These are phyloP conservation scores for Lagenidium giganteum DNA, from an alignment of 352 stramenopile genomes.

Conservation along the genomic window DNA sequence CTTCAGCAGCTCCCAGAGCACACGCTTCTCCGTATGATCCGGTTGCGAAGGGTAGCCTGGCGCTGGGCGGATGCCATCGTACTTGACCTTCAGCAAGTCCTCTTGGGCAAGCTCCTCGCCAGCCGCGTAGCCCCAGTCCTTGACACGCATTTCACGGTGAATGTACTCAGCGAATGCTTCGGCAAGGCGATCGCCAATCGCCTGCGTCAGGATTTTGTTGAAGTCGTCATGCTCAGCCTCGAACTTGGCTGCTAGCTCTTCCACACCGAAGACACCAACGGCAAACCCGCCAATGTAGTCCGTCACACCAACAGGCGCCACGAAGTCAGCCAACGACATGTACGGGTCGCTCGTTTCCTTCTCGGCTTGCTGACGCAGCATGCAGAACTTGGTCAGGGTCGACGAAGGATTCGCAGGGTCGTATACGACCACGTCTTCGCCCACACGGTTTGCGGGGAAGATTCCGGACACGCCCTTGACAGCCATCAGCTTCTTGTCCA, in stretches of 20 bases:
- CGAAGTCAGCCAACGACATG: constrained; percentile 93
- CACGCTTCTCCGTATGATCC: constrained; percentile 97
- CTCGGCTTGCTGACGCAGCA: constrained; percentile 95
- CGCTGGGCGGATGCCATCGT: constrained; percentile 95
- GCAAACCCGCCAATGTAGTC: constrained; percentile 93
- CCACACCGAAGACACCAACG: constrained; percentile 95
- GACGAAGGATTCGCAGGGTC: constrained; percentile 67
- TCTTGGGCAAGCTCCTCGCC: constrained; percentile 86
- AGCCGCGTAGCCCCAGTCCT: constrained; percentile 94
- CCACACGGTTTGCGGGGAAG: constrained; percentile 90
- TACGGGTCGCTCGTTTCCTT: constrained; percentile 94
- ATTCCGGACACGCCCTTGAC: constrained; percentile 92
- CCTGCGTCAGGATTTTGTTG: constrained; percentile 96
- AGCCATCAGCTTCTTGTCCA: constrained; percentile 87
- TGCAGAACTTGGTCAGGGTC: constrained; percentile 87
- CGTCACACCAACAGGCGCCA: constrained; percentile 72
- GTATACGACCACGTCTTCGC: constrained; percentile 94
- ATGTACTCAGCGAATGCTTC: constrained; percentile 95
- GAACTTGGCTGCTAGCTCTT: constrained; percentile 89
- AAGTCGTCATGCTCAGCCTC: constrained; percentile 95
- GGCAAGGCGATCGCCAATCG: constrained; percentile 43
- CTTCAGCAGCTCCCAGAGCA: constrained; percentile 94
- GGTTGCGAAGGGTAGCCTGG: constrained; percentile 95
- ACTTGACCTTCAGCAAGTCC: constrained; percentile 97
- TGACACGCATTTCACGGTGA: constrained; percentile 91